Evolutionary conservation across 441 rosid genomes (phyloP), one percentile per base, ranked within the genome.

Genomic region (Brassica balearica): DNA sequence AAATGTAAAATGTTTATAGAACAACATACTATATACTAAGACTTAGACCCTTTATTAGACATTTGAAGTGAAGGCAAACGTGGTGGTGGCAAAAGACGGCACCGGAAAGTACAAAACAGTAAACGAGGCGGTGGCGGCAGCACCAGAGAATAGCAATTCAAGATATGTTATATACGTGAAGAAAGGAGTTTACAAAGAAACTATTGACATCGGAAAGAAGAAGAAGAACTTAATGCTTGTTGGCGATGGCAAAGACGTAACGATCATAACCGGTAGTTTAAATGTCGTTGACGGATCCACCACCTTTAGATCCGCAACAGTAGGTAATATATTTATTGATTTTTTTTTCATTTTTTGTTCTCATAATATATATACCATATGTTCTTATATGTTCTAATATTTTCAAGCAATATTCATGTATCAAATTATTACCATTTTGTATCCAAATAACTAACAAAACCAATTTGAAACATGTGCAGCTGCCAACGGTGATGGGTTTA

Each of bases 401-500:
- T 66, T 43, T 43, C 2, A 8, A 48, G 0, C 55, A 19, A 19
- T 19, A 48, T 48, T 48, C 7, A 48, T 12, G 55, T 12, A 5
- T 48, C 55, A 43, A 43, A 22, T 9, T 2, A 51, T 71, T 22
- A 38, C 32, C 0, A 36, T 14, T 27, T 27, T 27, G 68, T 23
- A 46, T 15, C 7, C 23, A 0, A 53, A 25, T 19, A 25, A 34
- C 61, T 71, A 0, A 75, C 51, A 59, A 58, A 22, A 27, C 12
- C 25, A 5, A 3, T 17, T 58, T 53, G 29, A 55, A 71, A 71
- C 62, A 10, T 17, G 11, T 46, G 71, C 76, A 91, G 96, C 89
- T 5, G 93, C 84, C 1, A 85, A 81, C 23, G 94, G 93, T 0
- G 94, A 92, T 38, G 95, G 93, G 64, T 93, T 90, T 51, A 88